A percentile compares a stretch with the other conserved stretches of the same genome.
phyloP scores from a whole-genome alignment of 2,329 filamentous ascomycete genomes.

The Trichophyton rubrum region DNA sequence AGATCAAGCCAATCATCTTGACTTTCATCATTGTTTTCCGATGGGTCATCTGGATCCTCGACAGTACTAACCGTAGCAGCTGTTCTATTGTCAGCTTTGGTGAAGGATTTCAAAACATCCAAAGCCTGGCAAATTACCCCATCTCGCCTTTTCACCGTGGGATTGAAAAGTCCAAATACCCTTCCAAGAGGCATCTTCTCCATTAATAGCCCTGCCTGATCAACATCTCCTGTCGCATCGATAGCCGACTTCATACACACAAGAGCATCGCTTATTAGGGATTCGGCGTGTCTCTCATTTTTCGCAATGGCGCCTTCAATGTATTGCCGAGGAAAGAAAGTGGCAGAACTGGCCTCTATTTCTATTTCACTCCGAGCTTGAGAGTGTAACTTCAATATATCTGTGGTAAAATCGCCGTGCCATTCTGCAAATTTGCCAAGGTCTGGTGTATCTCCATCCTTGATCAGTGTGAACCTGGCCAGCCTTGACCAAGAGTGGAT shows the following conservation, averaged over 20 bases:
- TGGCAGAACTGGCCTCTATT: slow-evolving; percentile 33
- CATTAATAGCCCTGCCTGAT: slow-evolving; percentile 34
- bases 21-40: slow-evolving; percentile 43
- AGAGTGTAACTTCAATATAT: slow-evolving; percentile 43
- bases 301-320: slow-evolving; percentile 41
- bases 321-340: slow-evolving; percentile 33
- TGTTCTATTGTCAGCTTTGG: slow-evolving; percentile 20
- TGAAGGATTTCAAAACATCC: slow-evolving; percentile 35
- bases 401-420: slow-evolving; percentile 42
- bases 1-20: slow-evolving; percentile 49
- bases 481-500: slow-evolving; percentile 48
- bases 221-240: slow-evolving; percentile 27
- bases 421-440: slow-evolving; percentile 42
- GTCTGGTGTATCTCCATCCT: slow-evolving; percentile 34
- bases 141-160: slow-evolving; percentile 33
- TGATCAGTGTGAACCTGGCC: slow-evolving; percentile 44
- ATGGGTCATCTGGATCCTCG: slow-evolving; percentile 16
- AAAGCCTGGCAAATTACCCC: slow-evolving; percentile 39
- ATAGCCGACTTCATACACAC: slow-evolving; percentile 39
- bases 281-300: slow-evolving; percentile 47
- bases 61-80: slow-evolving; percentile 13
- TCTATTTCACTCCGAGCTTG: slow-evolving; percentile 47
- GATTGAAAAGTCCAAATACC: slow-evolving; percentile 42
- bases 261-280: slow-evolving; percentile 42
- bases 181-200: slow-evolving; percentile 33